Evolutionary conservation across 1,284 basidiomycete genomes (phyloP), one percentile per base, ranked within the genome.

Genomic region (Boletus sp.): DNA sequence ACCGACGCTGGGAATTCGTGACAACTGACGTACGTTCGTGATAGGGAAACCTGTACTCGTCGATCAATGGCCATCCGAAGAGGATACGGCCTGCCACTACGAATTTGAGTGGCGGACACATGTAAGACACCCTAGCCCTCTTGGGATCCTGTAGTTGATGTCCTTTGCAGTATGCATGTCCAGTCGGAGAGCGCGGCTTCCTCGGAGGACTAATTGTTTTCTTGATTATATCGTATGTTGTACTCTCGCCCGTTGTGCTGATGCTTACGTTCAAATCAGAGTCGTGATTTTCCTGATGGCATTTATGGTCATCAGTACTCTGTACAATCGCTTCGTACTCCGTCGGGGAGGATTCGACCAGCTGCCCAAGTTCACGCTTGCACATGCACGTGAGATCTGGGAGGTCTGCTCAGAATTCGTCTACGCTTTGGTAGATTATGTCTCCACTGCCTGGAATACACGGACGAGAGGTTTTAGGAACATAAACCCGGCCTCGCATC

Each of bases 61-160:
- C 10, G 78, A 74, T 4, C 78, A 82, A 49, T 73, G 84, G 17
- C 84, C 75, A 16, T 74, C 68, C 7, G 67, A 76, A n/a, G 81
- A 84, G 39, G 76, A 81, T 6, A 64, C 62, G 10, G 80, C 78
- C 14, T 90, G 84, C 62, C 76, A 78, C 17, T 90, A 80, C 62
- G 76, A 82, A 47, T 65, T 87, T 39, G 85, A 90, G 69, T 89
- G 83, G 85, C 73, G 75, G 49, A 88, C 82, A 17, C 78, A 77
- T 56, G 87, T 86, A 54, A 60, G 76, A 33, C 40, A 23, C 40
- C 29, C 16, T 34, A 29, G 12, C 45, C 34, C 12, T 36, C 45
- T 33, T 34, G 33, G 38, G 19, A 2, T 8, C 9, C 6, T 17
- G 9, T 17, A n/a, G 39, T 27, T 32, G 12, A 39, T 36, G 4